Conservation (phyloP, 306 rosid genomes). For the Gastrolobium bilobum region DNA sequence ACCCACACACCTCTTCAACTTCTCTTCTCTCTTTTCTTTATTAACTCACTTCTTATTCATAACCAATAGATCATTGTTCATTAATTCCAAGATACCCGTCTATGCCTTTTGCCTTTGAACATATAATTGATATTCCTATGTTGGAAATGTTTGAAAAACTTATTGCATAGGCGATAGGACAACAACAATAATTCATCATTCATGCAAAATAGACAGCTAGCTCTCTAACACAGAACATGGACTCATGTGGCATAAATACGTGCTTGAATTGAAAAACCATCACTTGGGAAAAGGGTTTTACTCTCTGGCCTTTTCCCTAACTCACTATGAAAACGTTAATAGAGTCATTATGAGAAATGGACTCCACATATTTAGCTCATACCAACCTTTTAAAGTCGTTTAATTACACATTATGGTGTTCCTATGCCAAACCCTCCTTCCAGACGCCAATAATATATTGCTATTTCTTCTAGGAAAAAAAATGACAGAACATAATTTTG, state of each 20-base stretch:
- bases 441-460: conserved; percentile 2
- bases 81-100: too few relatives aligned
- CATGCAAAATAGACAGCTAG: conserved; percentile 21
- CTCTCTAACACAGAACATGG: conserved; percentile 35
- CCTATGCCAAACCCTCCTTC: not conserved
- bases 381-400: conserved; percentile 45
- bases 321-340: conserved; percentile 4
- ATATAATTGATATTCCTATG: not conserved
- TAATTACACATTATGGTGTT: conserved; percentile 9
- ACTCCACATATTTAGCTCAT: conserved; percentile 12
- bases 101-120: conserved; percentile 13
- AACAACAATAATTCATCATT: conserved; percentile 43
- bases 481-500: not conserved
- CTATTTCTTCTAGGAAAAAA: not conserved
- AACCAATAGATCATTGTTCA: too few relatives aligned
- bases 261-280: conserved; percentile 44
- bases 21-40: too few relatives aligned
- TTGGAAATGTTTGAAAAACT: conserved; percentile 47
- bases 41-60: too few relatives aligned
- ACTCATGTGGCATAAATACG: conserved; percentile 43
- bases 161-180: conserved; percentile 12
- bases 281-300: conserved; percentile 1
- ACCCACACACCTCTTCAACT: too few relatives aligned
- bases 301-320: conserved; percentile 22
- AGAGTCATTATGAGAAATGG: conserved; percentile 44